Percentiles rank a stretch among this genome's conserved stretches.
These are phyloP conservation scores for Mollisia scopiformis DNA, from an alignment of 2,329 filamentous ascomycete genomes.

Conservation along the genomic window DNA sequence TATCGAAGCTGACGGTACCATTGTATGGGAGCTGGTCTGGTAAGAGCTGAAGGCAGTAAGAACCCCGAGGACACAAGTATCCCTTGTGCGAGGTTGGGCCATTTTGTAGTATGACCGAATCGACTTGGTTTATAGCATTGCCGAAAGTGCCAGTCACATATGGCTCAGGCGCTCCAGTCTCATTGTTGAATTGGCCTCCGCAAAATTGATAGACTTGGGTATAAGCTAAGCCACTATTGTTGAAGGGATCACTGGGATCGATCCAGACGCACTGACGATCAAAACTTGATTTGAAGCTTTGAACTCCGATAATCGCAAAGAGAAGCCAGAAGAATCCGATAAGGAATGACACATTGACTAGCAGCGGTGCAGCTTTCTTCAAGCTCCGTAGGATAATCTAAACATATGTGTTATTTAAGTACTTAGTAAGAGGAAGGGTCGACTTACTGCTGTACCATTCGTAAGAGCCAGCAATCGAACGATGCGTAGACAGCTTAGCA, in stretches of 20 bases:
- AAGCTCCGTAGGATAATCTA: slow-evolving; percentile 91
- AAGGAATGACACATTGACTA: slow-evolving; percentile 91
- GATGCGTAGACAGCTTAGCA: slow-evolving; percentile 95
- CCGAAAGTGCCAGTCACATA: slow-evolving; percentile 60
- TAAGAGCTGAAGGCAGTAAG: slow-evolving; percentile 75
- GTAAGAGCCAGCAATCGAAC: slow-evolving; percentile 88
- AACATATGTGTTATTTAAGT: slow-evolving; percentile 4
- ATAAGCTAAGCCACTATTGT: slow-evolving; percentile 51
- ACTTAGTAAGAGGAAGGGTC: background rate
- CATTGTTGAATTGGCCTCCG: slow-evolving; percentile 74
- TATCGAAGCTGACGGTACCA: slow-evolving; percentile 90
- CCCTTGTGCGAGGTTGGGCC: slow-evolving; percentile 70
- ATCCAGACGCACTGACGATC: slow-evolving; percentile 79
- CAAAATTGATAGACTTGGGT: slow-evolving; percentile 77
- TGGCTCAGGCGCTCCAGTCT: slow-evolving; percentile 58
- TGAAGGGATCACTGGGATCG: slow-evolving; percentile 62
- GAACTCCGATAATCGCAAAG: slow-evolving; percentile 95
- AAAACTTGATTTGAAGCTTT: slow-evolving; percentile 89
- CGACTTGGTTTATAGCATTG: slow-evolving; percentile 54
- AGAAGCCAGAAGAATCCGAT: slow-evolving; percentile 97
- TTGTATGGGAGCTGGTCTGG: slow-evolving; percentile 69
- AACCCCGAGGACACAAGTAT: slow-evolving; percentile 83
- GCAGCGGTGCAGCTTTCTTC: slow-evolving; percentile 89
- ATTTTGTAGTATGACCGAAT: slow-evolving; percentile 61
- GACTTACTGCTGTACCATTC: slow-evolving; percentile 83